phyloP scores from a whole-genome alignment of 2,329 filamentous ascomycete genomes.

The Zarea fungicola region DNA sequence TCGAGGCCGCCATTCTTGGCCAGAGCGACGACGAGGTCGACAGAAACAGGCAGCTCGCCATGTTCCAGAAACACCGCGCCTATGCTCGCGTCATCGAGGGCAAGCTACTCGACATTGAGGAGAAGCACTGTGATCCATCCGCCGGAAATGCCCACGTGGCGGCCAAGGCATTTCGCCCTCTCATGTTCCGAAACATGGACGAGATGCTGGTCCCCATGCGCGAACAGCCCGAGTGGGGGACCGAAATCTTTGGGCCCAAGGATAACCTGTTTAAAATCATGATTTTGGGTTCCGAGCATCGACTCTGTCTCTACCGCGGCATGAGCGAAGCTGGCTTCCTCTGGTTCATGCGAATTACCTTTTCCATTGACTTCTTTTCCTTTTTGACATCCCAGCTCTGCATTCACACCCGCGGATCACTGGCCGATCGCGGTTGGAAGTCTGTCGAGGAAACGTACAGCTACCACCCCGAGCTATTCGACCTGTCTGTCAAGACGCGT shows the following conservation, averaged over 20 bases:
- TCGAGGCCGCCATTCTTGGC: slow-evolving; percentile 46
- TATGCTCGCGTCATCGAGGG: slow-evolving; percentile 39
- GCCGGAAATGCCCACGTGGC: slow-evolving; percentile 49
- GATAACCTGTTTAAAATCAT: slow-evolving; percentile 54
- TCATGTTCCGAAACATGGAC: slow-evolving; percentile 45
- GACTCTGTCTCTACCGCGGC: slow-evolving; percentile 37
- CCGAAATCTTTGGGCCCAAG: slow-evolving; percentile 42
- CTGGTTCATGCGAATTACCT: slow-evolving; percentile 51
- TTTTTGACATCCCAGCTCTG: slow-evolving; percentile 51
- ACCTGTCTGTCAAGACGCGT: slow-evolving; percentile 41
- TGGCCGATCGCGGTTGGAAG: slow-evolving; percentile 51
- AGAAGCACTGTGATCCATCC: slow-evolving; percentile 44
- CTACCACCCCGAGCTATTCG: slow-evolving; percentile 46
- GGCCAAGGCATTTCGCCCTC: slow-evolving; percentile 41
- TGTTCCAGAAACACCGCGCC: slow-evolving; percentile 37
- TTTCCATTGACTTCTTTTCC: slow-evolving; percentile 51
- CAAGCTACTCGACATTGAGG: slow-evolving; percentile 40
- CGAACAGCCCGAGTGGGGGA: slow-evolving; percentile 44
- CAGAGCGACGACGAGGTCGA: slow-evolving; percentile 31
- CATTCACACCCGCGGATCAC: slow-evolving; percentile 40
- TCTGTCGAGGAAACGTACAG: slow-evolving; percentile 42
- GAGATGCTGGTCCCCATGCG: slow-evolving; percentile 43
- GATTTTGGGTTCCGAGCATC: slow-evolving; percentile 43
- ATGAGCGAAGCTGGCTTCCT: slow-evolving; percentile 43
- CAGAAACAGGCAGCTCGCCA: slow-evolving; percentile 23